A percentile compares a stretch with the other conserved stretches of the same genome.
Evolutionary conservation across 2,329 filamentous ascomycete species (phyloP).

Genomic region (Metarhizium brunneum): DNA sequence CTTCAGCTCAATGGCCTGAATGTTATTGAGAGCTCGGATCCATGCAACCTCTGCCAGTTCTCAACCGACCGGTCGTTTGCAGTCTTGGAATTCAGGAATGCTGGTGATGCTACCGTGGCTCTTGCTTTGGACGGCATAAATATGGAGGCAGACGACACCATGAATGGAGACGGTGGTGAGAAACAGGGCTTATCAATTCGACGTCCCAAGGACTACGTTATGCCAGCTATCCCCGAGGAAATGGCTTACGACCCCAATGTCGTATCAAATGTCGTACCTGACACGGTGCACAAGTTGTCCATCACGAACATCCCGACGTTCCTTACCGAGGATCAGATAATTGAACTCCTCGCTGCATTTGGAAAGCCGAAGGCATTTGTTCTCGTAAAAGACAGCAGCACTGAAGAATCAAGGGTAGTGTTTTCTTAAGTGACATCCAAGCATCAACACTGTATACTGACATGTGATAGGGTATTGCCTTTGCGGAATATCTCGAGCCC

Average conservation of each 20-base stretch:
- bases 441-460: neutral
- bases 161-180: conserved; percentile 43
- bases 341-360: conserved; percentile 82
- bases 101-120: conserved; percentile 83
- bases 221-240: conserved; percentile 69
- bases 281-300: conserved; percentile 92
- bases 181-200: conserved; percentile 62
- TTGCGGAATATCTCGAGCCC: conserved; percentile 86
- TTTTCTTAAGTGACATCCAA: conserved; percentile 16
- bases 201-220: conserved; percentile 94
- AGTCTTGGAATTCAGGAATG: conserved; percentile 80
- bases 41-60: conserved; percentile 75
- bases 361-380: conserved; percentile 89
- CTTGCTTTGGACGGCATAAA: conserved; percentile 81
- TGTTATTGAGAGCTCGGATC: conserved; percentile 72
- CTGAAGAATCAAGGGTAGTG: conserved; percentile 74
- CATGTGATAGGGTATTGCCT: conserved; percentile 69
- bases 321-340: conserved; percentile 83
- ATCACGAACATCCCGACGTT: conserved; percentile 83
- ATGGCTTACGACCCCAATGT: conserved; percentile 65
- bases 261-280: conserved; percentile 72
- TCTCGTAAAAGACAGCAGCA: conserved; percentile 76
- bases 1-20: conserved; percentile 95
- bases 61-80: conserved; percentile 74
- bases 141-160: conserved; percentile 66